A percentile compares a stretch with the other conserved stretches of the same genome.
Conservation (phyloP, 495 filamentous ascomycete species). For the Penicillium desertorum region DNA sequence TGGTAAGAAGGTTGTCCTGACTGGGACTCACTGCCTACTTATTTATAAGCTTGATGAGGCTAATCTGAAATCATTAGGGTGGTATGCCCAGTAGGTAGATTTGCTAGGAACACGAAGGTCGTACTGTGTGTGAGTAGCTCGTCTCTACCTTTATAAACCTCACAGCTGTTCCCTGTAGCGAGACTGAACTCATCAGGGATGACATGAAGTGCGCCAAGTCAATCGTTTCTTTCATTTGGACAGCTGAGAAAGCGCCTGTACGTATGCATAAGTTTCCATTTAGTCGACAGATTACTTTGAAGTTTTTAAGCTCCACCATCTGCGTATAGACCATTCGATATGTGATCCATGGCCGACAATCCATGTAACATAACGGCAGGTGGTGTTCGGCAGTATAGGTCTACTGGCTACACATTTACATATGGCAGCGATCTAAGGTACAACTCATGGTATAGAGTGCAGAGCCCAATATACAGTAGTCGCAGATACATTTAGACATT, state of each 20-base stretch:
- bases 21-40: too few species aligned
- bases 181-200: neutral
- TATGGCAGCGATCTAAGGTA: conserved; percentile 7
- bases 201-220: neutral
- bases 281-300: neutral
- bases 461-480: conserved; percentile 26
- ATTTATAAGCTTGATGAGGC: too few species aligned
- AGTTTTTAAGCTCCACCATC: neutral
- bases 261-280: too few species aligned
- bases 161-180: neutral
- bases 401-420: neutral
- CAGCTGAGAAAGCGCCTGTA: too few species aligned
- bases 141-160: too few species aligned
- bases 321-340: neutral
- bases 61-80: too few species aligned
- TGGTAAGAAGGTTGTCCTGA: too few species aligned
- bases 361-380: neutral
- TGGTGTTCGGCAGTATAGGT: neutral
- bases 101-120: too few species aligned
- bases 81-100: too few species aligned
- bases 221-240: neutral
- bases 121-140: fast-evolving
- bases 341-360: neutral
- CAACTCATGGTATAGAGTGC: conserved; percentile 26
- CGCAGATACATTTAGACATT: conserved; percentile 18